phyloP scores from a whole-genome alignment of 1,284 basidiomycete species.

The Ganoderma leucocontextum region DNA sequence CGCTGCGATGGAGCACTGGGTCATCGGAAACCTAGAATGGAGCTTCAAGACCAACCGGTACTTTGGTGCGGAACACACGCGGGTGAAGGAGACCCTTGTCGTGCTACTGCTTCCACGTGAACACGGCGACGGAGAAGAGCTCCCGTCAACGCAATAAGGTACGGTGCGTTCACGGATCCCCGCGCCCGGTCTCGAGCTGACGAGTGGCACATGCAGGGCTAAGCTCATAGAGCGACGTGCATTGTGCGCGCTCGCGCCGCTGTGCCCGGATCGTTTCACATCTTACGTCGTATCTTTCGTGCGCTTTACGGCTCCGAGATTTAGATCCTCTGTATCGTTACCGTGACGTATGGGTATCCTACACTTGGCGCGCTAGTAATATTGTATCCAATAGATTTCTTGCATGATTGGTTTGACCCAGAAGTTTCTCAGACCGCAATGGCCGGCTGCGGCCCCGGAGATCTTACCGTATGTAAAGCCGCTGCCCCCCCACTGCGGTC shows the following conservation, averaged over 20 bases:
- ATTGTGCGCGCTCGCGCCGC: conserved; percentile 7
- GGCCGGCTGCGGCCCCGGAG: background rate
- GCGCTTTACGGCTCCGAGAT: conserved; percentile 12
- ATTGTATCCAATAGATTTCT: conserved; percentile 1
- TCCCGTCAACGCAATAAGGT: background rate
- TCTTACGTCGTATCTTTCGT: conserved; percentile 3
- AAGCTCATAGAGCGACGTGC: background rate
- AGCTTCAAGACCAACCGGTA: conserved; percentile 51
- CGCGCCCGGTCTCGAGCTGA: conserved; percentile 10
- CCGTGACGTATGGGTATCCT: conserved; percentile 7
- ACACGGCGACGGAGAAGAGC: background rate
- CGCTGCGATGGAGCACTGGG: conserved; percentile 46
- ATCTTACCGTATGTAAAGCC: background rate
- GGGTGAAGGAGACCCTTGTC: conserved; percentile 38
- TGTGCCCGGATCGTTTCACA: conserved; percentile 20
- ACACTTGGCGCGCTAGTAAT: background rate
- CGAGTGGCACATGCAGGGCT: too few species aligned
- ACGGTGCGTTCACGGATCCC: background rate
- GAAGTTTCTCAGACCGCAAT: background rate
- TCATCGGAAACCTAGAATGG: conserved; percentile 49
- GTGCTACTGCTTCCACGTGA: conserved; percentile 32
- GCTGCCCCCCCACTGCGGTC: background rate
- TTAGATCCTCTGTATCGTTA: conserved; percentile 1
- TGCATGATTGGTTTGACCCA: background rate
- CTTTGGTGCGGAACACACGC: conserved; percentile 40